Evolutionary conservation across 345 rosid genomes (phyloP), one percentile per base, ranked within the genome.

Genomic region (Chamaenerion angustifolium): DNA sequence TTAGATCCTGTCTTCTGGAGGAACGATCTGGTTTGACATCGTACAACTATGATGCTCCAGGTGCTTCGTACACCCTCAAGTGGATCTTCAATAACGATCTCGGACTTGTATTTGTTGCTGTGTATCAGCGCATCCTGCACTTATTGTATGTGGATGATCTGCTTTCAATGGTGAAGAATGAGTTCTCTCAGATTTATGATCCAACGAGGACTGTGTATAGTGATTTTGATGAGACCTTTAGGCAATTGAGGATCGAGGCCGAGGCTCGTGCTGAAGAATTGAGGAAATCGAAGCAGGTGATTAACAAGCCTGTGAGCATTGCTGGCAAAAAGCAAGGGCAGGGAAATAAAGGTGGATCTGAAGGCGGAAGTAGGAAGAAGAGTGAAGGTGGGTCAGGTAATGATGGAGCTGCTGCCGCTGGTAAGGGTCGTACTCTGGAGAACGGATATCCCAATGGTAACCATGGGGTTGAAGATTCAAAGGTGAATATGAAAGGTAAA

Each of bases 81-180:
- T 88, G 96, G 99, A 82, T 95, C 15, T 92, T 92, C 63, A 89
- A 88, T 65, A 92, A 88, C 6, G 95, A 92, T 43, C 95, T 92
- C 14, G 96, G 96, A 7, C 82, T 92, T 16, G 99, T 92, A 13
- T 92, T 92, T 52, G 96, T 92, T 40, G 98, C 95, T 8, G 95
- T 92, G 16, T 92, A 88, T 71, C 98, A 92, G 76, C 81, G 84
- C 48, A 82, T 92, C 56, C 90, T 92, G 51, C 89, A 85, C 62
- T 65, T 92, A 49, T 68, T 92, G 5, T 92, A 92, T 59, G 96
- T 88, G 56, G 99, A 92, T 53, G 99, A 92, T 49, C 62, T 92
- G 73, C 94, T 88, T 13, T 67, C 81, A 0, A 60, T 79, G 86
- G 81, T 84, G 35, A 88, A 70, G 76, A 81, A 61, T 6, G 82